Evolutionary conservation across 179 eudicot genomes (phyloP), one percentile per base, ranked within the genome.

Genomic region (Silene vulgaris): DNA sequence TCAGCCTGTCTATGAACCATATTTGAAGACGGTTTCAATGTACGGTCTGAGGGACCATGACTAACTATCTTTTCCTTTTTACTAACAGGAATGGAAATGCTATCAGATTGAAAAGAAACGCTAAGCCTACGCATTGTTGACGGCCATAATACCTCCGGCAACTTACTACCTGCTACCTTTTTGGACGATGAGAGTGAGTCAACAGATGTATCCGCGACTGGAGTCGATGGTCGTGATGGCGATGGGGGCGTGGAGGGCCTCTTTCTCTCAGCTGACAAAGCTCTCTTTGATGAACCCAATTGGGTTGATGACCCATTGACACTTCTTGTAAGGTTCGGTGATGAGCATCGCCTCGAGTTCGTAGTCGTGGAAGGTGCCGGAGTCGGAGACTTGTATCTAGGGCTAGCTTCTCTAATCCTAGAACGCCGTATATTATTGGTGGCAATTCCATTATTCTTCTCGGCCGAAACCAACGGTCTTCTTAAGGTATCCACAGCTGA

Each of bases 91-190:
- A 90, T 69, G 7, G 96, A 90, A 79, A 83, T 78, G 5, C 84
- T 71, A 85, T 93, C 97, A 57, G 97, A 87, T 74, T 92, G 97
- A 75, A 95, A 92, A 52, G 99, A 90, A 77, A 96, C 97, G 76
- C 82, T 88, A 43, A 89, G 86, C 77, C 96, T 93, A 69, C 97
- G 92, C 99, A 89, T 95, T 43, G 93, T 90, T 26, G 99, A 87
- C 57, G 98, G 99, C 99, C 99, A 91, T 80, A 96, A 84, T 66
- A 78, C 84, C 79, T 95, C 97, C 0, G 91, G 86, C 81, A 87
- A 63, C 82, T 86, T 84, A 77, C 84, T 87, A 8, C 83, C 76
- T 35, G 69, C n/a, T 69, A 73, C 59, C 85, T 94, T 92, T 72
- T 84, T 89, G 35, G 94, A 74, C 13, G 82, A 83, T 82, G 84